Percentiles rank a stretch among this genome's conserved stretches.
Conservation (phyloP, 768 basidiomycete species). For the Tylopilus vinaceipallidus region DNA sequence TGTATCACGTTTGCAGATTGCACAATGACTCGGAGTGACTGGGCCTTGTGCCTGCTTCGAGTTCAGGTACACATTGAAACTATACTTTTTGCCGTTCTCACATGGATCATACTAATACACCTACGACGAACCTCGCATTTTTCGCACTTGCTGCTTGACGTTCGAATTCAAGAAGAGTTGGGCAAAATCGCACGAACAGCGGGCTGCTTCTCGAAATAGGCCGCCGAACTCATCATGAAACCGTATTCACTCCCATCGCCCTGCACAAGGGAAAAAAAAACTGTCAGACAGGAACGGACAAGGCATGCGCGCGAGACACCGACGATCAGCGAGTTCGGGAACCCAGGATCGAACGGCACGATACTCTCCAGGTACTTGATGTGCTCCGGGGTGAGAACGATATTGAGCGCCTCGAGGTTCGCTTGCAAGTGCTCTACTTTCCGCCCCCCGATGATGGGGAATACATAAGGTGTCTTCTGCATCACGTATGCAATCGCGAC, state of each 20-base stretch:
- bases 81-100: too few species aligned
- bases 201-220: conserved; percentile 26
- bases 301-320: conserved; percentile 22
- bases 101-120: too few species aligned
- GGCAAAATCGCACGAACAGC: conserved; percentile 4
- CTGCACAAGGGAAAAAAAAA: conserved; percentile 6
- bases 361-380: conserved; percentile 37
- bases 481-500: conserved; percentile 47
- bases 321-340: conserved; percentile 35
- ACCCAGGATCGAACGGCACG: conserved; percentile 39
- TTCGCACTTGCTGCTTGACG: too few species aligned
- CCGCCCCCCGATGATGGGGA: conserved; percentile 42
- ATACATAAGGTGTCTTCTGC: conserved; percentile 45
- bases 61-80: too few species aligned
- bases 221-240: conserved; percentile 14
- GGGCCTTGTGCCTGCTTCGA: too few species aligned
- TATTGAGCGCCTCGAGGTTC: conserved; percentile 43
- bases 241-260: conserved; percentile 27
- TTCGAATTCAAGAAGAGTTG: conserved; percentile 3
- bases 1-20: too few species aligned
- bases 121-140: too few species aligned
- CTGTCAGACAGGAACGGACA: not conserved
- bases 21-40: too few species aligned
- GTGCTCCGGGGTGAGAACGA: conserved; percentile 38
- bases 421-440: conserved; percentile 43